These are phyloP conservation scores for Setaria italica DNA, from an alignment of 202 grass and related monocot species.

Conservation along the genomic window DNA sequence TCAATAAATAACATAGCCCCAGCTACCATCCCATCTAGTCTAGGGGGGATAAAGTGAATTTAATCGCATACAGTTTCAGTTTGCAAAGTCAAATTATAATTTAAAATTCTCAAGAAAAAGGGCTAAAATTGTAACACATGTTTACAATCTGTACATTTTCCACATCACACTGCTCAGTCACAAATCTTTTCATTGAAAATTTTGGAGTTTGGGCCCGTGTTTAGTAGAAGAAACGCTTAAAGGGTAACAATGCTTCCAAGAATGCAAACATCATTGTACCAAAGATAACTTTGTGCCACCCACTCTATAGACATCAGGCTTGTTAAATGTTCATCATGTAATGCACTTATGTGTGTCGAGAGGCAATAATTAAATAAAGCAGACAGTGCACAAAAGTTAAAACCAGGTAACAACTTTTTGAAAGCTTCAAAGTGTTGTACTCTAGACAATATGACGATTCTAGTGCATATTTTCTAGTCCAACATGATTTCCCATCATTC, in stretches of 20 bases:
- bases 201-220: not conserved
- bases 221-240: not conserved
- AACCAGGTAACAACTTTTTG: slow-evolving; percentile 41
- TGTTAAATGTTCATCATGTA: slow-evolving; percentile 27
- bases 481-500: slow-evolving; percentile 16
- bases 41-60: not conserved
- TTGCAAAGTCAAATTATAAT: not conserved
- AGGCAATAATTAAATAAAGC: slow-evolving; percentile 27
- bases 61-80: not conserved
- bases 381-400: slow-evolving; percentile 30
- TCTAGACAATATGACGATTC: slow-evolving; percentile 35
- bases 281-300: slow-evolving; percentile 10
- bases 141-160: slow-evolving; percentile 1
- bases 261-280: not conserved
- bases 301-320: slow-evolving; percentile 13
- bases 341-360: not conserved
- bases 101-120: not conserved
- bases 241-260: not conserved
- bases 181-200: not conserved
- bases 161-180: not conserved
- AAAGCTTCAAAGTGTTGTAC: slow-evolving; percentile 28
- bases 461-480: slow-evolving; percentile 8
- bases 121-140: not conserved
- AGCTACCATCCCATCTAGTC: not conserved
- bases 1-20: not conserved